These are phyloP conservation scores for Polygonum maritimum DNA, from an alignment of 148 eudicot species.

Conservation along the genomic window DNA sequence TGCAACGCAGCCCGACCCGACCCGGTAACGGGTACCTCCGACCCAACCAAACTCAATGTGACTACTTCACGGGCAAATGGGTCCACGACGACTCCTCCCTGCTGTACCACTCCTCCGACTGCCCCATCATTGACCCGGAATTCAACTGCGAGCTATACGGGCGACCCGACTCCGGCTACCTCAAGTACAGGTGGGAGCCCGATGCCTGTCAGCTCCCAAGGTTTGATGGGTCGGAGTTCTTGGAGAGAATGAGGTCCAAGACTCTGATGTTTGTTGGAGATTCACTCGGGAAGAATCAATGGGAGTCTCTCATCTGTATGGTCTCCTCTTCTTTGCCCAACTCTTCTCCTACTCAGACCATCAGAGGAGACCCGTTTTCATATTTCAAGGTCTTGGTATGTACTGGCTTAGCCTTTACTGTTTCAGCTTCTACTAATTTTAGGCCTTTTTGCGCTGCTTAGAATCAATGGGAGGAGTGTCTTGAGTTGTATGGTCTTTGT, in stretches of 20 bases:
- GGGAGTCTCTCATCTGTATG: slow-evolving; percentile 94
- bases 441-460: no score
- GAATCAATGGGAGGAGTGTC: no score
- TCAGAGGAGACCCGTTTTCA: slow-evolving; percentile 54
- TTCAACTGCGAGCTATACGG: slow-evolving; percentile 78
- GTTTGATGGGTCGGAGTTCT: slow-evolving; percentile 64
- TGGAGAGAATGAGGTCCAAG: slow-evolving; percentile 55
- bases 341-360: slow-evolving; percentile 38
- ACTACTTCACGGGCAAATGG: slow-evolving; percentile 70
- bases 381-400: slow-evolving; percentile 56
- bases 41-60: slow-evolving; percentile 42
- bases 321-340: slow-evolving; percentile 41
- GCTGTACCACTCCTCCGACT: slow-evolving; percentile 43
- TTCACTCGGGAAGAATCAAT: slow-evolving; percentile 83
- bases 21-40: not conserved
- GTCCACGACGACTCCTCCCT: slow-evolving; percentile 61
- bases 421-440: no score
- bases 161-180: slow-evolving; percentile 79
- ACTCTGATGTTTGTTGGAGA: slow-evolving; percentile 92
- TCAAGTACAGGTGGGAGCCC: slow-evolving; percentile 80
- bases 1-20: not conserved
- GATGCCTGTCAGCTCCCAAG: slow-evolving; percentile 39
- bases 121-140: slow-evolving; percentile 61
- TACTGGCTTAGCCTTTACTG: not conserved
- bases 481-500: not conserved